Base-by-base conservation (phyloP, 2,329 filamentous ascomycete species). In the Neopestalotiopsis sp. region DNA sequence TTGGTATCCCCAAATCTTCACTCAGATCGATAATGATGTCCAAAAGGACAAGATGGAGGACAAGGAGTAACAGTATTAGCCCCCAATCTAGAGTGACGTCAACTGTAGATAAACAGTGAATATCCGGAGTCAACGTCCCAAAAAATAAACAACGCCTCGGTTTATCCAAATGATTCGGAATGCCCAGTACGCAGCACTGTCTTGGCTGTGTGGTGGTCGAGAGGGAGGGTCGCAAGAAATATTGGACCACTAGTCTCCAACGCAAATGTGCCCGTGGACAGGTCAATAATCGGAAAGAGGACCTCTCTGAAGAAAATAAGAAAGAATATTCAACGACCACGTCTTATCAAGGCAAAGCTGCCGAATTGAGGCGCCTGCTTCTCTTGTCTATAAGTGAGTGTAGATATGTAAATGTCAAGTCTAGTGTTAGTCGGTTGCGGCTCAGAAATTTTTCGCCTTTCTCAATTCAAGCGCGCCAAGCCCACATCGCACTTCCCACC, bases 381-480 rank as follows among this genome's bases (percentile, higher is more conserved):
- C 10, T 38, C 34, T 9, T 53, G 17, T 53, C 45, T 53, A n/a
- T 53, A 53, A 53, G 45, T n/a, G 45, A 53, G n/a, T 53, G 45
- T 9, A 20, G 9, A 20, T n/a, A 53, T 17, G 34, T 38, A 38
- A 38, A 9, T 53, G 45, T 53, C 14, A 53, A 17, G 20, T 53
- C 40, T 20, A 40, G 13, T 62, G n/a, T 62, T 34, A 40, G 32
- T 34, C 59, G 40, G 34, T 62, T 62, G 59, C 59, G 59, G 30
- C 59, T 62, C 59, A 38, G 59, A 62, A 53, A 40, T 62, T 62
- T 62, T 62, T 40, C 59, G 30, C 28, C 30, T 14, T 13, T 17
- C 45, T 17, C 17, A 14, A 53, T 10, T 38, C 34, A 53, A 53
- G 45, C 24, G 24, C 24, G 45, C 45, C 45, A 17, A 53, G 17